phyloP scores from a whole-genome alignment of 1,139 yeast species.

The Wickerhamiella pararugosa region DNA sequence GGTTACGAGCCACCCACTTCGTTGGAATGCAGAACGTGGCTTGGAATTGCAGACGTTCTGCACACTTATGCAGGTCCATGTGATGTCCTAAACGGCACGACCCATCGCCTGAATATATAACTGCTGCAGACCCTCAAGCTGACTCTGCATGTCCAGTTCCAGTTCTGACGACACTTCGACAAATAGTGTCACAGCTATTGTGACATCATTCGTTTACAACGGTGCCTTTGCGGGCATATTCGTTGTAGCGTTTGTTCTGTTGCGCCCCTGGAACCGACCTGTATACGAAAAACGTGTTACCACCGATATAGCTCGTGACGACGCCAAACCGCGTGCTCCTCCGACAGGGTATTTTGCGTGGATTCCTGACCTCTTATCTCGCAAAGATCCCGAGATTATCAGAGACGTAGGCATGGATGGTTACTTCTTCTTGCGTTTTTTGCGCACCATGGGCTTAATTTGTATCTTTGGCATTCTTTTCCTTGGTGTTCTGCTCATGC shows the following conservation, averaged over 20 bases:
- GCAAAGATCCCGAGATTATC: constrained; percentile 53
- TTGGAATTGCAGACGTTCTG: too few relatives aligned
- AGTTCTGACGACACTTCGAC: constrained; percentile 7
- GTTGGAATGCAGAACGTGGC: too few relatives aligned
- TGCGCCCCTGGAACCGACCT: constrained; percentile 50
- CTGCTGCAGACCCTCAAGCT: constrained; percentile 47
- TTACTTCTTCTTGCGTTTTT: constrained; percentile 66
- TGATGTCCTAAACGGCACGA: too few relatives aligned
- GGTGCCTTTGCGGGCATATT: constrained; percentile 45
- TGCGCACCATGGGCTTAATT: constrained; percentile 45
- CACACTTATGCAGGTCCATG: too few relatives aligned
- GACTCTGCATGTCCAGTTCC: constrained; percentile 36
- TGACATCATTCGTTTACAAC: constrained; percentile 35
- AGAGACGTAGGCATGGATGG: constrained; percentile 82
- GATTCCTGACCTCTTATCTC: constrained; percentile 25
- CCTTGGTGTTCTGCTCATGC: constrained; percentile 65
- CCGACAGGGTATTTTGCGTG: constrained; percentile 22
- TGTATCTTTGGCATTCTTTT: constrained; percentile 49
- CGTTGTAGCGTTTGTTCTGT: constrained; percentile 38
- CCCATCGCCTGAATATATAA: constrained; percentile 22
- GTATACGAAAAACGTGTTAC: constrained; percentile 78
- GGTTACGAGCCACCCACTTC: too few relatives aligned
- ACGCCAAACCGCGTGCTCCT: constrained; percentile 25
- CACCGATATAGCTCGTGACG: constrained; percentile 31
- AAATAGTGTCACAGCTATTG: constrained; percentile 4